Evolutionary conservation across 306 rosid genomes (phyloP), one percentile per base, ranked within the genome.

Genomic region (Acacia confusa): DNA sequence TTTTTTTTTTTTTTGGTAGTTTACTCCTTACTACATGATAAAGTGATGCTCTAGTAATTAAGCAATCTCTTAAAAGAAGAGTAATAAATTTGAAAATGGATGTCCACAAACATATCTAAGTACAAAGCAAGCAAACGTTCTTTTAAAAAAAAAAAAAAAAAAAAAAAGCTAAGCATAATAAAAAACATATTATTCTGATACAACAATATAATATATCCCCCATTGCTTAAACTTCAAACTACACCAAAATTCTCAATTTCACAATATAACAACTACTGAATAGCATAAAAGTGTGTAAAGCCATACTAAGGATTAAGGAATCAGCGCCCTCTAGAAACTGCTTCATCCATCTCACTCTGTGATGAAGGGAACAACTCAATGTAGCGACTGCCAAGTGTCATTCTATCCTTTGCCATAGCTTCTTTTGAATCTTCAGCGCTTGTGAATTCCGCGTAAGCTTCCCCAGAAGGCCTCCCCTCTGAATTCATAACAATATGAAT

Each of bases 351-450:
- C 50, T 91, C 95, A 11, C 75, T 88, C 3, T 81, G 88, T 0
- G 93, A 87, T 13, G 95, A 91, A 13, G 93, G 88, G 63, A 91
- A 91, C 79, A 91, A 28, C 79, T 91, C 93, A 16, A 91, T 89
- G 53, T 91, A 91, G 70, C 92, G 92, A 79, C 91, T 91, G 79
- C 93, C 92, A 19, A 91, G 89, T 2, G 92, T 91, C 95, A 91
- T 91, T 77, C 95, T 89, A 77, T 89, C 91, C 84, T 91, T 91
- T 8, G 67, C 86, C 95, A 91, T 91, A 9, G 95, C 92, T 32
- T 91, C 87, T 78, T 83, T 87, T 16, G 95, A 89, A 78, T 91
- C 95, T 50, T 89, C 91, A 38, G 86, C 83, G 27, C 78, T 87
- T 19, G 83, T 74, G 74, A 91, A 91, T 90, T 91, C 95, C 45